Percentiles rank a stretch among this genome's conserved stretches.
These are phyloP conservation scores for Apocynum venetum DNA, from an alignment of 257 asterid genomes.

Conservation along the genomic window DNA sequence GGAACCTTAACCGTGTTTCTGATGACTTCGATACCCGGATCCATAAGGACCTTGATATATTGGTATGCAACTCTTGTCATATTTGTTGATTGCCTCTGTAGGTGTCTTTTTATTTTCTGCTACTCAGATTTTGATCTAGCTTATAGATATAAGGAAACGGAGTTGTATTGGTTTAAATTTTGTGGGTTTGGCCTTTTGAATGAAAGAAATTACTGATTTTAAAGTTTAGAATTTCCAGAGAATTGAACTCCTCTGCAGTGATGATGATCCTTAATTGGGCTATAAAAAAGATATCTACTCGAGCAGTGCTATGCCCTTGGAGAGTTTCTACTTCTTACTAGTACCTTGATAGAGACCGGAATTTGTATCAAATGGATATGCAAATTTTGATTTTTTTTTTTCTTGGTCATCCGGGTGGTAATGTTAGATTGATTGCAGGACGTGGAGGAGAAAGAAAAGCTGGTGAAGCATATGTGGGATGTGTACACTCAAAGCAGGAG, in stretches of 20 bases:
- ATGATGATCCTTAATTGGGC: not conserved
- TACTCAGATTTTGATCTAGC: not conserved
- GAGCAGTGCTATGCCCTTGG: not conserved
- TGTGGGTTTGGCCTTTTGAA: not conserved
- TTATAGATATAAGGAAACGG: not conserved
- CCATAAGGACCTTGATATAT: conserved; percentile 71
- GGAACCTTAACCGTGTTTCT: conserved; percentile 45
- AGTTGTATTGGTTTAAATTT: not conserved
- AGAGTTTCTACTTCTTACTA: not conserved
- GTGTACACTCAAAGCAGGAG: conserved; percentile 64
- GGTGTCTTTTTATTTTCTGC: not conserved
- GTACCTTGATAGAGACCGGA: not conserved
- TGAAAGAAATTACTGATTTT: not conserved
- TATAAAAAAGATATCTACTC: not conserved
- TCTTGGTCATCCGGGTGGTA: not conserved
- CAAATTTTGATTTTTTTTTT: not conserved
- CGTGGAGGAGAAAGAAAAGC: conserved; percentile 82
- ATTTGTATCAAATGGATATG: not conserved
- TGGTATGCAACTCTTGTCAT: conserved; percentile 40
- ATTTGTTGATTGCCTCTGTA: not conserved
- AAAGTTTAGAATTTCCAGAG: not conserved
- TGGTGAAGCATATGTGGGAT: conserved; percentile 91
- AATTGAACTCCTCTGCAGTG: not conserved
- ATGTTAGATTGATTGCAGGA: conserved; percentile 35
- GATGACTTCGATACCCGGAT: conserved; percentile 46